phyloP scores from a whole-genome alignment of 495 filamentous ascomycete species.

The Tuber calosporum region DNA sequence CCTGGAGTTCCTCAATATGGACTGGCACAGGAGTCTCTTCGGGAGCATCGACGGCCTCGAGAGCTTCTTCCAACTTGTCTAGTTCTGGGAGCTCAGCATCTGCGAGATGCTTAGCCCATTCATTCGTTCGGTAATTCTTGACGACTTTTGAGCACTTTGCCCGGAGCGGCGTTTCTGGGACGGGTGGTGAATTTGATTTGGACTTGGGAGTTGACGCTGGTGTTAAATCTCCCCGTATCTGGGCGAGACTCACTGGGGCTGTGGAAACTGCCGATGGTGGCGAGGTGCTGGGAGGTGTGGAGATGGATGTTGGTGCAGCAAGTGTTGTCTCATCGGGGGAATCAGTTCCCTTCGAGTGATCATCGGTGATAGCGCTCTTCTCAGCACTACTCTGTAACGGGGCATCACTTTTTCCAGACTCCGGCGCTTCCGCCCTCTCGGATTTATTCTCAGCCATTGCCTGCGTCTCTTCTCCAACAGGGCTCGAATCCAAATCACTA shows the following conservation, averaged over 20 bases:
- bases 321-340: constrained; percentile 18
- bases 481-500: not conserved
- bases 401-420: not conserved
- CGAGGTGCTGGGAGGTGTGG: constrained; percentile 20
- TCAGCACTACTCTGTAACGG: not conserved
- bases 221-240: constrained; percentile 16
- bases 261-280: constrained; percentile 15
- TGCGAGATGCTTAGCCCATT: constrained; percentile 89
- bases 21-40: constrained; percentile 56
- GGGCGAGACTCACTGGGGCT: not conserved
- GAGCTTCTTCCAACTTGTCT: constrained; percentile 50
- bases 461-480: not conserved
- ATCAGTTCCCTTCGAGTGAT: constrained; percentile 26
- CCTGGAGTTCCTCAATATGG: constrained; percentile 59
- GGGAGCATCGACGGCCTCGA: constrained; percentile 42
- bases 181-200: constrained; percentile 11
- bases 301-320: not conserved
- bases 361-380: constrained; percentile 17
- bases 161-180: constrained; percentile 7
- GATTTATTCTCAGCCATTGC: not conserved
- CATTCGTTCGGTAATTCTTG: constrained; percentile 80
- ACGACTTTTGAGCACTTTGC: constrained; percentile 57
- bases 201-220: constrained; percentile 34
- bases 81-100: constrained; percentile 68
- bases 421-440: not conserved